Evolutionary conservation across 495 filamentous ascomycete species (phyloP).

Genomic region (Cryomyces minteri): DNA sequence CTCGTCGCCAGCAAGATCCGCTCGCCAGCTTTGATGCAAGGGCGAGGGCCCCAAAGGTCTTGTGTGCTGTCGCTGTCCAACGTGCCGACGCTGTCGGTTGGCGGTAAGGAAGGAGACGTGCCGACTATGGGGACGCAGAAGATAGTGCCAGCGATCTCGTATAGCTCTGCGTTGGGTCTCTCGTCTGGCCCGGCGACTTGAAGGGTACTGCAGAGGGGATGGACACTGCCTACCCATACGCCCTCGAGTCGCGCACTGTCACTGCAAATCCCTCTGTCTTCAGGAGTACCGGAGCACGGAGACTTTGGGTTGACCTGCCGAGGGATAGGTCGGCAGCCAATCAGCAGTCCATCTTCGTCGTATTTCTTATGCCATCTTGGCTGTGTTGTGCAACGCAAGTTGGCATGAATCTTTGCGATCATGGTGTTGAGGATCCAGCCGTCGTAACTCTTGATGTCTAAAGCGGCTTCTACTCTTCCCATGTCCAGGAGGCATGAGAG

Average conservation of each 20-base stretch:
- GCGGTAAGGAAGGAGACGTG: too few species aligned
- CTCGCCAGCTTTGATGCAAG: too few species aligned
- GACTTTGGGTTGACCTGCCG: too few species aligned
- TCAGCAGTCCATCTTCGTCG: neutral
- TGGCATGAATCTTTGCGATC: slow-evolving; percentile 5
- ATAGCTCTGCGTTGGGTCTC: neutral
- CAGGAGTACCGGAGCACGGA: too few species aligned
- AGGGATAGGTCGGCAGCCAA: neutral
- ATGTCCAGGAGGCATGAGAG: slow-evolving; percentile 3
- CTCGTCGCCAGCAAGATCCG: too few species aligned
- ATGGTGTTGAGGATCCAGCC: slow-evolving; percentile 18
- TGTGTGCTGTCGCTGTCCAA: too few species aligned
- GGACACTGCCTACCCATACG: neutral
- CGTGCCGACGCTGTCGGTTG: too few species aligned
- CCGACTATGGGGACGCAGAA: too few species aligned
- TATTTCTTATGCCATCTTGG: neutral
- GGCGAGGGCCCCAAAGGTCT: too few species aligned
- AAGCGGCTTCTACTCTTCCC: slow-evolving; percentile 1
- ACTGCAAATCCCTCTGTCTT: too few species aligned
- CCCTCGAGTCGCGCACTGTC: neutral
- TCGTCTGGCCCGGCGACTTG: neutral
- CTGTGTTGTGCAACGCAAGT: slow-evolving; percentile 1
- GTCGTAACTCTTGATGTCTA: slow-evolving; percentile 7
- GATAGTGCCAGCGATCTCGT: neutral
- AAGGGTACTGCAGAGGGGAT: neutral